A percentile compares a stretch with the other conserved stretches of the same genome.
phyloP scores from a whole-genome alignment of 306 rosid genomes.

The Cucumis hystrix region DNA sequence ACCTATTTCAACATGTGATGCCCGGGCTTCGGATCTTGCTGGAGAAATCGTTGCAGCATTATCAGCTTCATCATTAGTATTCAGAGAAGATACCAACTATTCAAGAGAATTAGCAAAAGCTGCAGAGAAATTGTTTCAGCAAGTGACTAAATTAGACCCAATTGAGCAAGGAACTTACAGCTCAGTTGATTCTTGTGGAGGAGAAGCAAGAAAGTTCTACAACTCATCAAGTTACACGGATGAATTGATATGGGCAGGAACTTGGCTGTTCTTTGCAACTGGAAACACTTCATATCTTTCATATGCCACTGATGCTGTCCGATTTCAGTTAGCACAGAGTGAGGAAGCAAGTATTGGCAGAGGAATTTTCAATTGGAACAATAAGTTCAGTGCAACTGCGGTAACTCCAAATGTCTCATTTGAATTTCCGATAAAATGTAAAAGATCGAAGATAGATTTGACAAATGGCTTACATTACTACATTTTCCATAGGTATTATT shows the following conservation, averaged over 20 bases:
- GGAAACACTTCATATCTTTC: conserved; percentile 29
- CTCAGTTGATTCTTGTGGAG: conserved; percentile 41
- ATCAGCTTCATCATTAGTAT: conserved; percentile 64
- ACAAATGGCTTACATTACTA: not conserved
- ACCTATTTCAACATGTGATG: conserved; percentile 43
- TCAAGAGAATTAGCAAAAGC: conserved; percentile 28
- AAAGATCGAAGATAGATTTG: not conserved
- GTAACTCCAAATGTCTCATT: conserved; percentile 21
- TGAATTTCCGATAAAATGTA: not conserved
- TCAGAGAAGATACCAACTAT: conserved; percentile 38
- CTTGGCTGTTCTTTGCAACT: conserved; percentile 69
- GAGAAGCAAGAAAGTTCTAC: conserved; percentile 43
- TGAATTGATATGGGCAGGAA: conserved; percentile 76
- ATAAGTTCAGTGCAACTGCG: conserved; percentile 47
- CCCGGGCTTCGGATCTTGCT: conserved; percentile 60
- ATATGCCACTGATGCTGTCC: conserved; percentile 27
- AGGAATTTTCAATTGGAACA: conserved; percentile 57
- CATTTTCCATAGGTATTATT: conserved; percentile 38
- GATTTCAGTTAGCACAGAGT: conserved; percentile 24
- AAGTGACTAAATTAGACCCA: conserved; percentile 24
- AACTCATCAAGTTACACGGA: conserved; percentile 51
- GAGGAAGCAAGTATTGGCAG: conserved; percentile 31
- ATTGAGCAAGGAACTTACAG: conserved; percentile 49
- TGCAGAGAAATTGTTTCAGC: conserved; percentile 35
- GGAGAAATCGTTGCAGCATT: conserved; percentile 71